Conservation (phyloP, 2,329 filamentous ascomycete species). For the Fusarium anthophilum region DNA sequence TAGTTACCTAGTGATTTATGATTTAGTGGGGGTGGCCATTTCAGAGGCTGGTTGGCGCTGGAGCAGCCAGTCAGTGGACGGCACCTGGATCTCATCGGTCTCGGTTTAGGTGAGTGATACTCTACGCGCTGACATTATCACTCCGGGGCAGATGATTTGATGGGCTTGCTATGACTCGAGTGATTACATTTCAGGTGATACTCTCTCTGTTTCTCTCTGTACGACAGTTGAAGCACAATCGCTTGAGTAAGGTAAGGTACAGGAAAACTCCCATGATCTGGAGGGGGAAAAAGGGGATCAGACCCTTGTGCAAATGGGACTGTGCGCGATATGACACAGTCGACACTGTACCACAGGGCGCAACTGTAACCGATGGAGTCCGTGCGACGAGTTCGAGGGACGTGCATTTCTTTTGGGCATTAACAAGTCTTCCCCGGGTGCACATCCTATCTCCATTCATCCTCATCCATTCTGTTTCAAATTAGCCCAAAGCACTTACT, state of each 20-base stretch:
- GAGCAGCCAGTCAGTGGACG: conserved; percentile 12
- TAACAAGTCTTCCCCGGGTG: conserved; percentile 13
- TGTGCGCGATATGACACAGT: conserved; percentile 11
- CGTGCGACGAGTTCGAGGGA: conserved; percentile 26
- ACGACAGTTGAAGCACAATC: background rate
- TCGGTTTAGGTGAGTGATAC: conserved; percentile 19
- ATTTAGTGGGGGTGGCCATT: conserved; percentile 9
- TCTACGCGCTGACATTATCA: conserved; percentile 20
- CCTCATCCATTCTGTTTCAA: conserved; percentile 40
- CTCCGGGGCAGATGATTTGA: background rate
- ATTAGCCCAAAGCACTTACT: conserved; percentile 32
- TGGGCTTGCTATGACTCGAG: background rate
- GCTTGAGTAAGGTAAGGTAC: background rate
- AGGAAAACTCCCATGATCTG: background rate
- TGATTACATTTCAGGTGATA: background rate
- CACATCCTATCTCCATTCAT: background rate
- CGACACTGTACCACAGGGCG: conserved; percentile 23
- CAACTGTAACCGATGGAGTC: conserved; percentile 17
- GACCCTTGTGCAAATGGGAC: conserved; percentile 2
- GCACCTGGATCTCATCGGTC: background rate
- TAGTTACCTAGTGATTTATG: background rate
- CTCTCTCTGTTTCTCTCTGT: background rate
- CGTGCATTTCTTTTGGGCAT: conserved; percentile 35
- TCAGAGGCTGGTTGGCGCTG: conserved; percentile 26
- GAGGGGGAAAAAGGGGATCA: conserved; percentile 28